Evolutionary conservation across 129 eudicot species (phyloP), one percentile per base, ranked within the genome.

Genomic region (Artemisia argyi): DNA sequence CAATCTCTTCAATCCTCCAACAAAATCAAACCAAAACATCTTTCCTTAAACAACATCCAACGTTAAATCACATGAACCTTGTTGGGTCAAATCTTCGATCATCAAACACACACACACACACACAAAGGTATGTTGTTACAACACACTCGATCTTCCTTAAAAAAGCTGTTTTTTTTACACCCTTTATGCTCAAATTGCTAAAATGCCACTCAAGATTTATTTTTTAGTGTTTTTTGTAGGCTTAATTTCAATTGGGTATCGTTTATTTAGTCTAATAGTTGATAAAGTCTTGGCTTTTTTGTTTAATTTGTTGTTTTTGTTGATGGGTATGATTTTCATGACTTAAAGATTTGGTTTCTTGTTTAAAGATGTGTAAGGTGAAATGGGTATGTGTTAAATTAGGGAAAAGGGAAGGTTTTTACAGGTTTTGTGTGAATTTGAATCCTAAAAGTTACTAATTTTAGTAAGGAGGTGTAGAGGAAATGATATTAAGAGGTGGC

Each of bases 1-100:
- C 44, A 35, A 35, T 35, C 44, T 6, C 44, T 35, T 35, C 44
- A 30, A 5, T 35, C 42, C 8, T 35, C 44, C 5, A 35, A 35
- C 44, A 35, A 30, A 14, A 11, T 17, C n/a, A 50, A 52, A 52
- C 17, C 9, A 10, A 52, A 52, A 52, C 57, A 35, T 35, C 44
- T 35, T 35, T 35, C 44, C 44, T 35, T 6, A 35, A 35, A 35
- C 8, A 35, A 35, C 44, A 35, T 5, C 44, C 44, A 77, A 61
- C 76, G 59, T 77, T 62, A 70, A 77, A 77, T 70, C 76, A 65
- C 58, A 61, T 49, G 69, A 60, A 61, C 64, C 30, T 76, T 49
- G 54, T 61, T 61, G 81, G 57, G 9, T 76, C 81, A 68, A 69
- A 69, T 58, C 19, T 59, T 68, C 61, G 49, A 76, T 49, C 75